A percentile compares a stretch with the other conserved stretches of the same genome.
Conservation (phyloP, 1,284 basidiomycete genomes). For the Ceratobasidium theobromae region DNA sequence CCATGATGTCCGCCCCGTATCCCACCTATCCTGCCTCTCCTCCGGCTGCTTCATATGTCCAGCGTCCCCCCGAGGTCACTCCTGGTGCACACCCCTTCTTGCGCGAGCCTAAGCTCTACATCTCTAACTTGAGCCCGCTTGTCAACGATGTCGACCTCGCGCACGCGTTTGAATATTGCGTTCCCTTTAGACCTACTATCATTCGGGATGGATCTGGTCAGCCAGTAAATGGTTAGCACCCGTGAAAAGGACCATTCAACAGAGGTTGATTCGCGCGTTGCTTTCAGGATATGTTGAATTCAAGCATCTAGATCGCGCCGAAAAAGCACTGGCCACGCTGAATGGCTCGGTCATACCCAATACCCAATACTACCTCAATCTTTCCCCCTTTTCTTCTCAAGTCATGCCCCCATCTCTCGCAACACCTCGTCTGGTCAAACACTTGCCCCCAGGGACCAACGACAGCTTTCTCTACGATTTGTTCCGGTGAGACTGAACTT, state of each 20-base stretch:
- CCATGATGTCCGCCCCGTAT: constrained; percentile 31
- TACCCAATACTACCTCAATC: constrained; percentile 55
- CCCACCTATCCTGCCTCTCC: constrained; percentile 23
- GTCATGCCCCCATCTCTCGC: constrained; percentile 72
- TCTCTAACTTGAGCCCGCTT: constrained; percentile 67
- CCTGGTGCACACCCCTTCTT: constrained; percentile 65
- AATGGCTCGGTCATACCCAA: constrained; percentile 65
- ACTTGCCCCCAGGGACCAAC: constrained; percentile 64
- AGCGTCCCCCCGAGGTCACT: neutral
- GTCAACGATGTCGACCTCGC: constrained; percentile 74
- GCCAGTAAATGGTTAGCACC: constrained; percentile 43
- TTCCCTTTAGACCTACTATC: constrained; percentile 76
- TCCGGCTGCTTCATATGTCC: constrained; percentile 9
- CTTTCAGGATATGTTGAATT: constrained; percentile 34
- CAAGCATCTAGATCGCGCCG: constrained; percentile 50
- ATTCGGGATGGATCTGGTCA: constrained; percentile 57
- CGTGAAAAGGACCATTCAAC: constrained; percentile 62
- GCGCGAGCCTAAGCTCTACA: constrained; percentile 74
- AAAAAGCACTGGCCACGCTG: constrained; percentile 82
- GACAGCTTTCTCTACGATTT: constrained; percentile 73
- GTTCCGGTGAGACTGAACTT: constrained; percentile 46
- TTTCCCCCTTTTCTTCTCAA: constrained; percentile 71
- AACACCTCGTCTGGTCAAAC: constrained; percentile 72
- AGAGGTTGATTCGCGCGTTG: neutral
- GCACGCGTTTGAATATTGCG: constrained; percentile 64